Conservation (phyloP, 1,139 yeast genomes). For the Taiozyma sp. region DNA sequence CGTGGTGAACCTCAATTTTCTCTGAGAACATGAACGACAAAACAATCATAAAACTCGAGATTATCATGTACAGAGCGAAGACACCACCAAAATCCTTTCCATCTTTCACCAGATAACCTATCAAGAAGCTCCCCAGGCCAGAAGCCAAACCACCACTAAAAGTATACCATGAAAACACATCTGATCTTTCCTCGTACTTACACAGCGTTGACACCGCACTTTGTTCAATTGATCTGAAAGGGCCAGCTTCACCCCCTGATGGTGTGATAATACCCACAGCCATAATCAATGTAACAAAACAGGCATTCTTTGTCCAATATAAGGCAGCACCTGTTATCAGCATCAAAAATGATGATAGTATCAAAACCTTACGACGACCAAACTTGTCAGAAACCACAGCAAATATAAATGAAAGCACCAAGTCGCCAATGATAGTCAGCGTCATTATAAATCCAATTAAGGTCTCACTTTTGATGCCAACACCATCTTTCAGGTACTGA, state of each 20-base stretch:
- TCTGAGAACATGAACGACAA: constrained; percentile 48
- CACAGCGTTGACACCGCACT: constrained; percentile 80
- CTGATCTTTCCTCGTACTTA: constrained; percentile 60
- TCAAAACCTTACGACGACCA: constrained; percentile 65
- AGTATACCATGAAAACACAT: constrained; percentile 54
- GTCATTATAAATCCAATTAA: constrained; percentile 79
- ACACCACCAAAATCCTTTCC: constrained; percentile 43
- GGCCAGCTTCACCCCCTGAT: constrained; percentile 90
- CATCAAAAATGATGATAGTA: constrained; percentile 68
- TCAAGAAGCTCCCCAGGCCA: constrained; percentile 64
- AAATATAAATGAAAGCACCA: constrained; percentile 59
- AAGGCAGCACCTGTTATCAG: constrained; percentile 60
- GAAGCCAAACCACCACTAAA: constrained; percentile 67
- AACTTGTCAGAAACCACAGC: constrained; percentile 75
- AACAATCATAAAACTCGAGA: constrained; percentile 50
- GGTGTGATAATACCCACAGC: constrained; percentile 76
- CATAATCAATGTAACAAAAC: constrained; percentile 56
- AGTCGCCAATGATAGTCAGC: constrained; percentile 74
- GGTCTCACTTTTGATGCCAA: constrained; percentile 46
- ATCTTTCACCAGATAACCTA: constrained; percentile 57
- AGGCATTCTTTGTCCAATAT: constrained; percentile 44
- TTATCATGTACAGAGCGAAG: constrained; percentile 49
- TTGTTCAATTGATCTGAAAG: constrained; percentile 85
- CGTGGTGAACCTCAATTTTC: constrained; percentile 44
- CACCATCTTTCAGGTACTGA: constrained; percentile 43